Evolutionary conservation across 1,284 basidiomycete species (phyloP).

Genomic region (Cryptococcus deneoformans): DNA sequence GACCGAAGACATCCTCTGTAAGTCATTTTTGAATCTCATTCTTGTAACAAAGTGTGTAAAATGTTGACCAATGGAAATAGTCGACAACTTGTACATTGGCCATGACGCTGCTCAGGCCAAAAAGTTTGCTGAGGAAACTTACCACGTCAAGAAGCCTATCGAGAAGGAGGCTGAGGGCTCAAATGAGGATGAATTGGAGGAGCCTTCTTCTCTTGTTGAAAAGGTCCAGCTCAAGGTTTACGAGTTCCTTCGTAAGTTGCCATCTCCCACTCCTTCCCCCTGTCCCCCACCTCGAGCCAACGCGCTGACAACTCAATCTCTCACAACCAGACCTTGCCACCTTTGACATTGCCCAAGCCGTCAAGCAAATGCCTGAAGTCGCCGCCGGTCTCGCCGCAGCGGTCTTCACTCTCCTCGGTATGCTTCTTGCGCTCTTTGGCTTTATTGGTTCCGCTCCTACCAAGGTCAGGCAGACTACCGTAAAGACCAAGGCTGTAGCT

Average conservation of each 20-base stretch:
- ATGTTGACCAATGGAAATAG: slow-evolving; percentile 11
- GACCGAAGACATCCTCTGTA: slow-evolving; percentile 90
- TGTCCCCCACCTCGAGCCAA: too few species aligned
- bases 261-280: neutral
- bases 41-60: neutral
- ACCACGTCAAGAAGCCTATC: slow-evolving; percentile 65
- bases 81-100: slow-evolving; percentile 92
- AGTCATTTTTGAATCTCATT: slow-evolving; percentile 21
- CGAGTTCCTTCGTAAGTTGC: slow-evolving; percentile 45
- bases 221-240: slow-evolving; percentile 43
- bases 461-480: slow-evolving; percentile 39
- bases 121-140: slow-evolving; percentile 78
- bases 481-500: slow-evolving; percentile 23
- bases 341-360: slow-evolving; percentile 56
- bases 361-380: slow-evolving; percentile 80
- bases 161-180: slow-evolving; percentile 51
- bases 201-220: slow-evolving; percentile 34
- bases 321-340: slow-evolving; percentile 26
- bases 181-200: slow-evolving; percentile 53
- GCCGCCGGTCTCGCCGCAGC: slow-evolving; percentile 70
- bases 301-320: neutral
- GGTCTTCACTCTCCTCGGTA: slow-evolving; percentile 73
- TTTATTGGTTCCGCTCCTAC: slow-evolving; percentile 59
- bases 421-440: slow-evolving; percentile 75
- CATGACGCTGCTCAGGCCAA: slow-evolving; percentile 81